Conservation (phyloP, 306 rosid genomes). For the Casuarina glauca region DNA sequence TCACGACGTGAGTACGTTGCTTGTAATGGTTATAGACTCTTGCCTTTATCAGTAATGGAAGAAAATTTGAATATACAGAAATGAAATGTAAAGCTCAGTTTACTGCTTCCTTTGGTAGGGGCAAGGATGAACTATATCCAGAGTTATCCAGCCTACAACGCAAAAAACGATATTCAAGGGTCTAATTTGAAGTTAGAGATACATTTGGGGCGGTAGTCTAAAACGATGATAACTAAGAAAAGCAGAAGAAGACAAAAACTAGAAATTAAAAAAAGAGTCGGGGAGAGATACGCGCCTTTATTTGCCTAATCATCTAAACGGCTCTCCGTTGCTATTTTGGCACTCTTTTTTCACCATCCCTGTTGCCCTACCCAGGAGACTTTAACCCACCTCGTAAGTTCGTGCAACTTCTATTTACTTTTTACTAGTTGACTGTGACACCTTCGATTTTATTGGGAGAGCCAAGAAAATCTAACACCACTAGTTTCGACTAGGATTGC, state of each 20-base stretch:
- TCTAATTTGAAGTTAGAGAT: neutral
- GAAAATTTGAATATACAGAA: too few relatives aligned
- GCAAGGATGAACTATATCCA: neutral
- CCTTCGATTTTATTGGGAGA: too few relatives aligned
- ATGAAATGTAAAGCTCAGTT: too few relatives aligned
- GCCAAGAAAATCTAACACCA: too few relatives aligned
- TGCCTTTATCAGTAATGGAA: too few relatives aligned
- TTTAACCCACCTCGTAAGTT: neutral
- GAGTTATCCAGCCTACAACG: neutral
- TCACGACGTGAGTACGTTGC: neutral
- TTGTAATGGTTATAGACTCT: neutral
- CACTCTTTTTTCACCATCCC: neutral
- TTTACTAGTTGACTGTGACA: too few relatives aligned
- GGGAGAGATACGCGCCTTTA: neutral
- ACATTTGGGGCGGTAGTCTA: neutral
- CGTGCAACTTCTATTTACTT: neutral
- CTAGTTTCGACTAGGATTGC: too few relatives aligned
- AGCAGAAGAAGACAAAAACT: neutral
- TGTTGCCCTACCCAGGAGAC: neutral
- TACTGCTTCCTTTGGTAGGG: neutral
- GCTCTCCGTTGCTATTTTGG: neutral
- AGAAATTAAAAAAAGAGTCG: neutral
- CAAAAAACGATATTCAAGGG: neutral
- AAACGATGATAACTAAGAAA: neutral
- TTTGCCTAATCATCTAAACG: neutral